Evolutionary conservation across 2,329 filamentous ascomycete genomes (phyloP), one percentile per base, ranked within the genome.

Genomic region (Penicillium sumatraense): DNA sequence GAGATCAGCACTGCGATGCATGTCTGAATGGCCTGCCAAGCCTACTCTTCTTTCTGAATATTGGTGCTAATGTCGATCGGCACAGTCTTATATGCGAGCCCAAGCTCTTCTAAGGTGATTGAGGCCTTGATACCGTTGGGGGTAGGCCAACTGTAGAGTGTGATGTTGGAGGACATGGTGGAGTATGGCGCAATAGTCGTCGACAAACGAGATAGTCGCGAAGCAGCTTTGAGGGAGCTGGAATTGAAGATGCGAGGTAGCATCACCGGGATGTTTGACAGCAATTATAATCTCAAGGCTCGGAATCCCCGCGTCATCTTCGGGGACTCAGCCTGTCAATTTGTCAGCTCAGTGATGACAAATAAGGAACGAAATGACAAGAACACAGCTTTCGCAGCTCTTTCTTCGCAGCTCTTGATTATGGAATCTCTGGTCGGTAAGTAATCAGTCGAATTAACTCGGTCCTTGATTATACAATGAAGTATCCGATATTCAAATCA

Each of bases 21-120:
- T 24, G 23, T 5, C 21, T 13, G 2, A 16, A 9, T 3, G 10
- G 31, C 16, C 13, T 35, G 6, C n/a, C 23, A 5, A n/a, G 20
- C 53, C 13, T 61, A 71, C 65, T 67, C 61, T 58, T 79, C 69
- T 54, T 80, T 80, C 56, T 80, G 77, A 3, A 66, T 60, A 46
- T 79, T 78, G 46, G 72, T 77, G 49, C 66, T 66, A 46, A 81
- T 77, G 45, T 80, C 68, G 35, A 80, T 69, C n/a, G 71, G 40
- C 9, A 72, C 68, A 1, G 62, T 41, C 26, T 72, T 70, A 56
- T 75, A 75, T 0, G 63, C 49, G 10, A 75, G 41, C 8, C 64
- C 66, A 1, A 77, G 68, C 52, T 76, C 74, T 52, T 77, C 72
- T 1, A 76, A 60, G 2, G 69, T 68, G 38, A 76, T 75, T 18